phyloP scores from a whole-genome alignment of 805 yeast species.

The Wickerhamiella azyma region DNA sequence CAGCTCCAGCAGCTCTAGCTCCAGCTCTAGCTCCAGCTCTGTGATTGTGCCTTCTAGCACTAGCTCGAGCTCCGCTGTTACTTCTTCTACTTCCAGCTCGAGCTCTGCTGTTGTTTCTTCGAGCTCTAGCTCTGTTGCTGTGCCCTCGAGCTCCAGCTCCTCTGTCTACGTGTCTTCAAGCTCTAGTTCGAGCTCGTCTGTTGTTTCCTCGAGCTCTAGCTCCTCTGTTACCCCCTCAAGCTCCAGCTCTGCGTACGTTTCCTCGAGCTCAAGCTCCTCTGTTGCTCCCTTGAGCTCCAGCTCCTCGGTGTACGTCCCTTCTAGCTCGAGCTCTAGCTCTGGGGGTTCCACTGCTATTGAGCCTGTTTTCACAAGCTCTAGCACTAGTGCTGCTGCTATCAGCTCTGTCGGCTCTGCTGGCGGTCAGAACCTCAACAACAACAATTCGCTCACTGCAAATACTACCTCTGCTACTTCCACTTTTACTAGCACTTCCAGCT shows the following conservation, averaged over 20 bases:
- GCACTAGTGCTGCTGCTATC: background rate
- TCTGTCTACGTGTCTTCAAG: background rate
- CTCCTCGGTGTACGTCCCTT: background rate
- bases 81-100: background rate
- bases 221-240: background rate
- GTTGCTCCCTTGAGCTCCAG: background rate
- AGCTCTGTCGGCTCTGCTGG: background rate
- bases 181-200: background rate
- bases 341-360: background rate
- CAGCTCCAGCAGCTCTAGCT: too few relatives aligned
- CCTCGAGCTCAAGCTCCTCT: background rate
- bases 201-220: background rate
- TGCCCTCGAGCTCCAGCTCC: background rate
- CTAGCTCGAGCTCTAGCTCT: background rate
- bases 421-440: too few relatives aligned
- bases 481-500: background rate
- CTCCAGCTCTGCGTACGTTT: background rate
- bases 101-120: background rate
- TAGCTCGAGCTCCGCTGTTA: background rate
- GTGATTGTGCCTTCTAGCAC: too few relatives aligned
- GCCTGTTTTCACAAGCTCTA: background rate
- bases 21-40: too few relatives aligned
- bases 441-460: background rate
- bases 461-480: constrained; percentile 1
- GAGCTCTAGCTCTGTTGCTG: background rate